Percentiles rank a stretch among this genome's conserved stretches.
These are phyloP conservation scores for Clonostachys chloroleuca DNA, from an alignment of 2,329 filamentous ascomycete species.

Conservation along the genomic window DNA sequence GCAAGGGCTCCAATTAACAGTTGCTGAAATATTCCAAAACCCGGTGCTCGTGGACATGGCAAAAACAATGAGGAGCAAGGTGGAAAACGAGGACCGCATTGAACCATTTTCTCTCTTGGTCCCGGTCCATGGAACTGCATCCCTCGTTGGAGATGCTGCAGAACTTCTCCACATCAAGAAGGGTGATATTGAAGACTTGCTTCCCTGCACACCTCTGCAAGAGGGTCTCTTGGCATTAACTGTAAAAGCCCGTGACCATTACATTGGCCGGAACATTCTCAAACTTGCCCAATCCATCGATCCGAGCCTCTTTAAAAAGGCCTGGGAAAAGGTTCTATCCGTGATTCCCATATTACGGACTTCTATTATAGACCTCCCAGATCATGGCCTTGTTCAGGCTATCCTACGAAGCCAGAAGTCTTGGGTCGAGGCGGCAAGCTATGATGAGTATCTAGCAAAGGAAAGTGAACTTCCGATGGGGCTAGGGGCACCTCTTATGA, in stretches of 20 bases:
- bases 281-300: background rate
- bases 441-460: background rate
- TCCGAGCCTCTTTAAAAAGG: background rate
- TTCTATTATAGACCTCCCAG: background rate
- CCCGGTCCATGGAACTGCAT: no score
- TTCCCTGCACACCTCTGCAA: conserved; percentile 43
- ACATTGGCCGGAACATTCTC: conserved; percentile 6
- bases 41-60: conserved; percentile 24
- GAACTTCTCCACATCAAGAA: background rate
- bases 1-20: conserved; percentile 4
- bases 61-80: background rate
- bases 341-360: background rate
- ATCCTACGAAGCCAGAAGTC: background rate
- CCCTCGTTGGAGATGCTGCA: background rate
- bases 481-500: background rate
- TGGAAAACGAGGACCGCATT: background rate
- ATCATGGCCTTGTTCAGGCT: background rate
- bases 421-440: no score
- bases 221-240: conserved; percentile 41
- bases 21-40: conserved; percentile 15
- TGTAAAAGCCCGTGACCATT: conserved; percentile 16
- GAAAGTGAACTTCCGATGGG: background rate
- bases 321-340: background rate
- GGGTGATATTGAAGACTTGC: conserved; percentile 33
- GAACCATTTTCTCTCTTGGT: background rate